Conservation (phyloP, 257 asterid genomes). For the Fraxinus cuspidata region DNA sequence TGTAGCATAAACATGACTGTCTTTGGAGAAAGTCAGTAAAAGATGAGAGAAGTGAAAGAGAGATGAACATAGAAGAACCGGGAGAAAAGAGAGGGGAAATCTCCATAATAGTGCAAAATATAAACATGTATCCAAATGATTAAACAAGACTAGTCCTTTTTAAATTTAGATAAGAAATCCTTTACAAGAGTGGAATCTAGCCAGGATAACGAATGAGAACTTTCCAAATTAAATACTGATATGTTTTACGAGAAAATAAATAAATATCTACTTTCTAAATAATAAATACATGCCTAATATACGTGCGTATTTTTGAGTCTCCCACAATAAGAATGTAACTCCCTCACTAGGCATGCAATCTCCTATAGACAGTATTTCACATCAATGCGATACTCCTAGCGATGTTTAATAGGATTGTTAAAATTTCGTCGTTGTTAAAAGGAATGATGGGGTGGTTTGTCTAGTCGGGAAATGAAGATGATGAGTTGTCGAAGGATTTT, state of each 20-base stretch:
- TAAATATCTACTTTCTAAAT: neutral
- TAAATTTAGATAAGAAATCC: neutral
- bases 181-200: neutral
- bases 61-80: neutral
- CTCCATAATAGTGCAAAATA: neutral
- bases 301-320: neutral
- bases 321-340: neutral
- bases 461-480: neutral
- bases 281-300: neutral
- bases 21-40: neutral
- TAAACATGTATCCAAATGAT: neutral
- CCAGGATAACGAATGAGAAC: neutral
- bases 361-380: neutral
- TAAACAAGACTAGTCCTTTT: neutral
- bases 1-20: neutral
- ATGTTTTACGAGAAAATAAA: neutral
- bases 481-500: neutral
- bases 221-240: neutral
- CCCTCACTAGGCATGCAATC: constrained; percentile 1
- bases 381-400: neutral
- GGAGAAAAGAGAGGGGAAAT: neutral
- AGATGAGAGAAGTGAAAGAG: neutral
- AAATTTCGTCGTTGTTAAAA: neutral
- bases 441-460: neutral
- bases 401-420: neutral